These are phyloP conservation scores for Mallotus repandus DNA, from an alignment of 441 rosid species.

Conservation along the genomic window DNA sequence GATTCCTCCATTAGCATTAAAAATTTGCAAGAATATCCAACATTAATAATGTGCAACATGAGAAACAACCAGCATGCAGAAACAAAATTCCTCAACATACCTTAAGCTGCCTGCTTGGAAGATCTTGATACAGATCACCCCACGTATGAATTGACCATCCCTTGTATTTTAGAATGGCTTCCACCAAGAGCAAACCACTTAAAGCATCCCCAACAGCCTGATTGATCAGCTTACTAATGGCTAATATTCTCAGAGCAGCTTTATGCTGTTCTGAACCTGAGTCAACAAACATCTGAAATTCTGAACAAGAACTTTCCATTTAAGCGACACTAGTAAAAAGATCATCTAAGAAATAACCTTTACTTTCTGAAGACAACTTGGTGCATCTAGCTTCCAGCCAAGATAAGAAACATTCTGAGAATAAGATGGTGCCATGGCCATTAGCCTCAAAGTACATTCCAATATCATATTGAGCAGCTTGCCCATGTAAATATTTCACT, in stretches of 20 bases:
- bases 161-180: constrained; percentile 67
- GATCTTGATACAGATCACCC: constrained; percentile 78
- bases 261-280: constrained; percentile 71
- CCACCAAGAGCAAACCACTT: constrained; percentile 86
- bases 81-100: constrained; percentile 26
- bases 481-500: constrained; percentile 82
- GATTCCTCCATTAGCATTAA: constrained; percentile 7
- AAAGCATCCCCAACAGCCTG: constrained; percentile 98
- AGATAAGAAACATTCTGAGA: constrained; percentile 55
- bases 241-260: constrained; percentile 74
- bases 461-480: constrained; percentile 74
- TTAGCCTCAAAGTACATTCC: constrained; percentile 97
- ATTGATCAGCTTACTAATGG: constrained; percentile 80
- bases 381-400: constrained; percentile 52
- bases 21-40: neutral
- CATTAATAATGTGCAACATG: neutral
- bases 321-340: neutral
- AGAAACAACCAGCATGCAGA: neutral
- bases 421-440: constrained; percentile 94
- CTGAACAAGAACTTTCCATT: constrained; percentile 2
- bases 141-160: constrained; percentile 82
- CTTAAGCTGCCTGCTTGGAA: constrained; percentile 91
- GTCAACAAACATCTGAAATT: neutral
- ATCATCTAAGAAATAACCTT: constrained; percentile 39
- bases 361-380: constrained; percentile 40